A percentile compares a stretch with the other conserved stretches of the same genome.
Evolutionary conservation across 2,329 filamentous ascomycete genomes (phyloP).

Genomic region (Chalara sp.): DNA sequence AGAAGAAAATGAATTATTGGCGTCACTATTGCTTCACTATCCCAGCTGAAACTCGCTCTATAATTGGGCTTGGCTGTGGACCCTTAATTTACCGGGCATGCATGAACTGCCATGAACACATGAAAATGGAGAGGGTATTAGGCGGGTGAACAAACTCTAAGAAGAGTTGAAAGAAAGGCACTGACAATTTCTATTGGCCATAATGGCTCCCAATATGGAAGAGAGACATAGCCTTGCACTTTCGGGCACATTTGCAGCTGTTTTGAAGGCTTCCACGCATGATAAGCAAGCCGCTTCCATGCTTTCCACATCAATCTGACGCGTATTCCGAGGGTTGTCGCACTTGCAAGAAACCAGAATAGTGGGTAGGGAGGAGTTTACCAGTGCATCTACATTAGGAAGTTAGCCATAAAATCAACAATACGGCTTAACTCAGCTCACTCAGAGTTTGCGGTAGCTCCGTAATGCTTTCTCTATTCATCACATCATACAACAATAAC

Average conservation of each 20-base stretch:
- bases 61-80: too few species aligned
- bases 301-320: slow-evolving; percentile 63
- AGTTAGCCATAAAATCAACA: slow-evolving; percentile 4
- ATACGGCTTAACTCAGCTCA: slow-evolving; percentile 39
- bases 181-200: slow-evolving; percentile 63
- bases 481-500: slow-evolving; percentile 82
- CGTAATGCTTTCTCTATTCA: slow-evolving; percentile 66
- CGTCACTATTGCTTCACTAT: neutral
- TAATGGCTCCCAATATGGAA: slow-evolving; percentile 65
- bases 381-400: slow-evolving; percentile 57
- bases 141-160: neutral
- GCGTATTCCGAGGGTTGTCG: slow-evolving; percentile 64
- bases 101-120: too few species aligned
- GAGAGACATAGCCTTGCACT: slow-evolving; percentile 71
- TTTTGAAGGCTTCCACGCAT: slow-evolving; percentile 66
- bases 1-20: neutral
- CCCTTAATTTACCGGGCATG: too few species aligned
- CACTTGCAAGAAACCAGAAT: slow-evolving; percentile 86
- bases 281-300: slow-evolving; percentile 63
- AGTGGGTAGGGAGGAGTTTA: slow-evolving; percentile 66
- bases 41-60: neutral
- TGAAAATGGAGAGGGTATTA: too few species aligned
- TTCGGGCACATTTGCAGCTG: slow-evolving; percentile 63
- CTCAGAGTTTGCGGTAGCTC: slow-evolving; percentile 71
- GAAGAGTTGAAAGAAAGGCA: slow-evolving; percentile 15